phyloP scores from a whole-genome alignment of 163 green algal genomes.

The Trebouxiophyceae sp. region DNA sequence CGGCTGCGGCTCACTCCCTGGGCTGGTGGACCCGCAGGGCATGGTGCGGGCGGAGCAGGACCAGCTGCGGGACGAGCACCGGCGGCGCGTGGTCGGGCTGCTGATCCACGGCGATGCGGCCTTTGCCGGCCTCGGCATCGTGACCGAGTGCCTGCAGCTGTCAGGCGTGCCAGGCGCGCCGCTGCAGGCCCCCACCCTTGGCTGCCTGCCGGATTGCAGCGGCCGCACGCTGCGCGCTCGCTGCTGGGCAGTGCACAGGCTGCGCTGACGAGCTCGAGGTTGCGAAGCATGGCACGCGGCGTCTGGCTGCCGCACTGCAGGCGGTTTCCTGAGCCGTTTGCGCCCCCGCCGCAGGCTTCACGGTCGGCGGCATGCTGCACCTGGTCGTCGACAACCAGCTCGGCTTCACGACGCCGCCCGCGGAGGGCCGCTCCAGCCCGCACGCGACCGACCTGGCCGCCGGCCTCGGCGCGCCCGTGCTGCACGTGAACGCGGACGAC shows the following conservation, averaged over 20 bases:
- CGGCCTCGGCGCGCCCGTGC: conserved; percentile 46
- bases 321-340: too few relatives aligned
- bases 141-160: conserved; percentile 61
- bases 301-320: too few relatives aligned
- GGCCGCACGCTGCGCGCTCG: too few relatives aligned
- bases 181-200: neutral
- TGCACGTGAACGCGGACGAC: conserved; percentile 81
- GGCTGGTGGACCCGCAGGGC: too few relatives aligned
- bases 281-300: too few relatives aligned
- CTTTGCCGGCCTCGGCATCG: conserved; percentile 62
- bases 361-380: conserved; percentile 66
- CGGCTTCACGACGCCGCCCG: conserved; percentile 72
- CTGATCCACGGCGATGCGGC: conserved; percentile 76
- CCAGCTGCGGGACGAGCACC: neutral
- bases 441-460: conserved; percentile 64
- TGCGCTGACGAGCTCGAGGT: too few relatives aligned
- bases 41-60: conserved; percentile 60
- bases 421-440: conserved; percentile 41
- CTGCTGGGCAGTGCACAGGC: too few relatives aligned
- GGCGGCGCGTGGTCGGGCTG: conserved; percentile 30
- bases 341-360: conserved; percentile 56
- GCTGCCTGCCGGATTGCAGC: too few relatives aligned
- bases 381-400: conserved; percentile 83
- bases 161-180: conserved; percentile 32
- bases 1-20: too few relatives aligned